Conservation (phyloP, 2,329 filamentous ascomycete genomes). For the Cytospora chrysosperma region DNA sequence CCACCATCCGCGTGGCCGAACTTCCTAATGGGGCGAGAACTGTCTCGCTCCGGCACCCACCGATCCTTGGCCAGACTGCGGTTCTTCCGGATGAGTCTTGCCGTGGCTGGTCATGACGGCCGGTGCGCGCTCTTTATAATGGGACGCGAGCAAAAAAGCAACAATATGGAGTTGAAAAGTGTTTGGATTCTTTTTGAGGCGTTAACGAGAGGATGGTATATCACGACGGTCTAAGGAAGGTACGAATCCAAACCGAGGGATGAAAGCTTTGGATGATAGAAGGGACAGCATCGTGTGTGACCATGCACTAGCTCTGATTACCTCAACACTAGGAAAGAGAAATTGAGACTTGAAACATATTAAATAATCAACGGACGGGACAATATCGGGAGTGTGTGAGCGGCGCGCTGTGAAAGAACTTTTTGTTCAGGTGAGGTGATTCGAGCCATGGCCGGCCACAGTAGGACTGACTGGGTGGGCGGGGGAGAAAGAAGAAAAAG, state of each 20-base stretch:
- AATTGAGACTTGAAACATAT: not conserved
- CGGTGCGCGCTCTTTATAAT: not conserved
- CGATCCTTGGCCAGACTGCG: not conserved
- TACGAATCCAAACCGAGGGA: not conserved
- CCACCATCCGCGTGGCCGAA: not conserved
- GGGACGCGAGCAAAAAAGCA: constrained; percentile 12
- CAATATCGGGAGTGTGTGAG: not conserved
- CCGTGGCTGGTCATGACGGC: not conserved
- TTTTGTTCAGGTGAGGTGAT: not conserved
- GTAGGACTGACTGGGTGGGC: too few species aligned
- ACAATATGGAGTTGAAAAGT: constrained; percentile 10
- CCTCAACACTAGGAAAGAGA: not conserved
- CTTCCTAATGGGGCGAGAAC: constrained; percentile 1
- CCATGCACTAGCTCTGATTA: not conserved
- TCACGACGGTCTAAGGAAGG: constrained; percentile 9
- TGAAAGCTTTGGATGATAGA: constrained; percentile 4
- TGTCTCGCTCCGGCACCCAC: not conserved
- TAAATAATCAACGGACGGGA: not conserved
- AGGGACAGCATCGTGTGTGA: not conserved
- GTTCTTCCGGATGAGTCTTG: not conserved
- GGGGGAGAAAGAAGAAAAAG: too few species aligned
- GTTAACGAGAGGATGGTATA: constrained; percentile 19
- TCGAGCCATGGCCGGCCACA: not conserved
- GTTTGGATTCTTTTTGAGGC: constrained; percentile 3
- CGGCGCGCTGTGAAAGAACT: not conserved